Base-by-base conservation (phyloP, 768 basidiomycete species). In the Trametes cingulata region DNA sequence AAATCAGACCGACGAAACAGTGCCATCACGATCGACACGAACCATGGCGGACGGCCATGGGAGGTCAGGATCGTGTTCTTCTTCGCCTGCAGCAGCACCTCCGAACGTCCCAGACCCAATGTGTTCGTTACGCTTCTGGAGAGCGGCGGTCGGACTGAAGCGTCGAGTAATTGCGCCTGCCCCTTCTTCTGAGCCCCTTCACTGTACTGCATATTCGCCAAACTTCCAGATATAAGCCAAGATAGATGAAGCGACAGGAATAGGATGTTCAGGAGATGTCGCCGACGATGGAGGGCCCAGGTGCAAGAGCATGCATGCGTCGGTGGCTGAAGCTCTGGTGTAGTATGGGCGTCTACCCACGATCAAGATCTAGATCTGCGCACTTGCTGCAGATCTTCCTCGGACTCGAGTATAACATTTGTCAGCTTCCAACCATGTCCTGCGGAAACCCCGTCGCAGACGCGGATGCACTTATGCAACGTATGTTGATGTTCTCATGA, bases 1-100 rank as follows among this genome's bases (percentile, higher is more conserved):
- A 19, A 64, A 15, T 39, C 40, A 19, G 29, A 56, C 64, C 17
- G 37, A 25, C 41, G 52, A 41, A 37, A 6, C n/a, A 15, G 47
- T 63, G 35, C 24, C 14, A 3, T 33, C 2, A 17, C 13, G 27
- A 29, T 40, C 2, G 2, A 10, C 43, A 56, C 68, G 63, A 3
- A 92, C 91, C 91, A 93, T 67, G 92, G 91, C 48, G 90, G 90
- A 47, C 92, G 82, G 49, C 92, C 92, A 74, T 94, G 92, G 35
- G 90, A 91, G 48, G 86, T 88, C 36, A 94, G 75, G 24, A 94
- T 77, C 2, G 84, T 90, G 67, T 93, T 94, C 76, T 92, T 84
- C 67, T 76, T 86, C 5, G 72, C 63, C 57, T 74, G 71, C 2
- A 72, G 60, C 13, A 62, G 60, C 10, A 65, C 19, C 19, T 63